phyloP scores from a whole-genome alignment of 495 filamentous ascomycete genomes.

The Parachaetomium inaequale region DNA sequence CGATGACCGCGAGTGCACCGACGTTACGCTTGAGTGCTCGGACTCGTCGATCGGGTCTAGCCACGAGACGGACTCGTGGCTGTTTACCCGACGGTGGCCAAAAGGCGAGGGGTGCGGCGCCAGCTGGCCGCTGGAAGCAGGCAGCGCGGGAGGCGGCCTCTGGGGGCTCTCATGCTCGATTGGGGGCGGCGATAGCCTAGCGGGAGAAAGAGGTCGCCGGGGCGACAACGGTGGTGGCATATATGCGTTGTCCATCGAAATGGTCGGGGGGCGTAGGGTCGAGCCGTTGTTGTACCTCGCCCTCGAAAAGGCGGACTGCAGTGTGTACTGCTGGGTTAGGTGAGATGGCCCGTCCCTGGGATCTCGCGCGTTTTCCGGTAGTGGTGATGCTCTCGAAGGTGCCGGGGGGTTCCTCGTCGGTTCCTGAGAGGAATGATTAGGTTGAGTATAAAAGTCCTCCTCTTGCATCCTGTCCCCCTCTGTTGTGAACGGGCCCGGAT shows the following conservation, averaged over 20 bases:
- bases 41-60: conserved; percentile 96
- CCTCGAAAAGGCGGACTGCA: conserved; percentile 49
- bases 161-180: conserved; percentile 32
- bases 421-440: conserved; percentile 33
- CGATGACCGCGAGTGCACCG: conserved; percentile 75
- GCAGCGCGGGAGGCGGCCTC: conserved; percentile 40
- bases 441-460: conserved; percentile 25
- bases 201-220: conserved; percentile 42
- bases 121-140: conserved; percentile 35
- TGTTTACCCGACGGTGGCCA: conserved; percentile 54
- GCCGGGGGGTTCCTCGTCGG: conserved; percentile 17
- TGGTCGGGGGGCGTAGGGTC: conserved; percentile 37
- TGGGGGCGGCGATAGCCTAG: conserved; percentile 31
- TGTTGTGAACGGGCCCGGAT: conserved; percentile 31
- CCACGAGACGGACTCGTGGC: conserved; percentile 84
- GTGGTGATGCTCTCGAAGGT: conserved; percentile 12
- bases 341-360: conserved; percentile 22
- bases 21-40: conserved; percentile 72
- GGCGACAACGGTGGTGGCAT: conserved; percentile 68
- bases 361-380: conserved; percentile 24
- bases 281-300: conserved; percentile 42
- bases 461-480: conserved; percentile 7
- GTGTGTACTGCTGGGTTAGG: conserved; percentile 32
- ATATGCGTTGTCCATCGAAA: conserved; percentile 48
- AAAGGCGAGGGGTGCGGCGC: conserved; percentile 25